Evolutionary conservation across 139 green algal genomes (phyloP).

Genomic region (Chlorella sp.): DNA sequence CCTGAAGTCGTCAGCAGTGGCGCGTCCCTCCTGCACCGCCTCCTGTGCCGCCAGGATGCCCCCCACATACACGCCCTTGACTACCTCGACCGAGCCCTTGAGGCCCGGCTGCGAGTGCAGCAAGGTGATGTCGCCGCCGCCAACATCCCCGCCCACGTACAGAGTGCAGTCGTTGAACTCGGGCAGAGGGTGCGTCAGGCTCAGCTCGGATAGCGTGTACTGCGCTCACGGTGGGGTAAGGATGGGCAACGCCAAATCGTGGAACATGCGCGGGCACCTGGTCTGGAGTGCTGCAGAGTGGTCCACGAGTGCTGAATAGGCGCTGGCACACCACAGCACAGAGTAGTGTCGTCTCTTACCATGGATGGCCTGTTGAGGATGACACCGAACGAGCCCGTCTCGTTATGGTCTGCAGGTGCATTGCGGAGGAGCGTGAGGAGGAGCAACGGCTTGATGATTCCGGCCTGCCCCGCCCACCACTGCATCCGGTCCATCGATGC

Average conservation of each 20-base stretch:
- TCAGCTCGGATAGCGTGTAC: constrained; percentile 1
- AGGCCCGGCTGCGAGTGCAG: constrained; percentile 6
- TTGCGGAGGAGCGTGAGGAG: too few relatives aligned
- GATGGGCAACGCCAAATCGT: not conserved
- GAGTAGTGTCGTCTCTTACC: not conserved
- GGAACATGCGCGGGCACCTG: too few relatives aligned
- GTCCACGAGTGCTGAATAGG: too few relatives aligned
- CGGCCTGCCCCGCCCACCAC: too few relatives aligned
- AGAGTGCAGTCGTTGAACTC: constrained; percentile 53
- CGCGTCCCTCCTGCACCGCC: not conserved
- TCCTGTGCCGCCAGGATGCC: not conserved
- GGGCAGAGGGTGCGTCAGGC: constrained; percentile 6
- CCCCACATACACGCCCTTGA: not conserved
- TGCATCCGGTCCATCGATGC: too few relatives aligned
- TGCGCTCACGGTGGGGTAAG: not conserved
- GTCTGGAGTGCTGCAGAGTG: too few relatives aligned
- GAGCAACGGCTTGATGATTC: too few relatives aligned
- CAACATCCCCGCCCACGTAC: constrained; percentile 79
- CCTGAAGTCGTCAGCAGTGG: not conserved
- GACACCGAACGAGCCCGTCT: constrained; percentile 52
- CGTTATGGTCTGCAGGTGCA: constrained; percentile 42
- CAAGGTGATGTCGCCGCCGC: constrained; percentile 21
- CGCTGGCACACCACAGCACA: not conserved
- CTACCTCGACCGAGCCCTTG: constrained; percentile 7
- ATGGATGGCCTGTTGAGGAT: constrained; percentile 79